Evolutionary conservation across 2,329 filamentous ascomycete genomes (phyloP), one percentile per base, ranked within the genome.

Genomic region (Blumeriella jaapii): DNA sequence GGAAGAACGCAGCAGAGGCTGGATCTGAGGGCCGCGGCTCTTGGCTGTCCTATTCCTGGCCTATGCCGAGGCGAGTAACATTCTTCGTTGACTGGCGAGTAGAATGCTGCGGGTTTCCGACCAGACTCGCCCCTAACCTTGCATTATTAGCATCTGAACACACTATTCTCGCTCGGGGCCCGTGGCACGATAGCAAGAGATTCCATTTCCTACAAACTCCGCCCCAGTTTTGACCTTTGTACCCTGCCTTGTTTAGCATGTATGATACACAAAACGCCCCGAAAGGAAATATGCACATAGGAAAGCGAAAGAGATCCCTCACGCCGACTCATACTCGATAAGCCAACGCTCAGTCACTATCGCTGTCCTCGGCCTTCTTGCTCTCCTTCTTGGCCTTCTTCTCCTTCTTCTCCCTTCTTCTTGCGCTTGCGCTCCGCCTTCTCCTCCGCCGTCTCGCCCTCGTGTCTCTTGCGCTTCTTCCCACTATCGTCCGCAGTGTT

Each of bases 401-500:
- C 38, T 59, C 62, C 38, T 62, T 67, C 55, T 69, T 64, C 38
- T 59, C 58, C 64, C 43, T 69, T 67, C 46, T 61, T 61, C 51
- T 66, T 65, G 51, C 64, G 61, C 41, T 62, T 68, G 52, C 68
- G 60, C 43, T 61, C 59, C 25, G 63, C 63, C 54, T 71, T 74
- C 61, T 70, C 76, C 55, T 83, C 78, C 16, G 75, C 61, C 11
- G 75, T 79, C 63, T 85, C 78, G 53, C 80, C 79, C 22, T 84
- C 78, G 57, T 83, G 79, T 69, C 86, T 77, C 65, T 83, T 82
- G 52, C 78, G 74, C 68, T 83, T 91, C 70, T 72, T 80, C 33
- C 75, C 71, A 50, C 72, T 69, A 33, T 73, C 69, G 36, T 69
- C 69, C 54, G 67, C 59, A 50, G 62, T 60, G 25, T 58, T 54